Base-by-base conservation (phyloP, 768 basidiomycete species). In the Pisolithus marmoratus region DNA sequence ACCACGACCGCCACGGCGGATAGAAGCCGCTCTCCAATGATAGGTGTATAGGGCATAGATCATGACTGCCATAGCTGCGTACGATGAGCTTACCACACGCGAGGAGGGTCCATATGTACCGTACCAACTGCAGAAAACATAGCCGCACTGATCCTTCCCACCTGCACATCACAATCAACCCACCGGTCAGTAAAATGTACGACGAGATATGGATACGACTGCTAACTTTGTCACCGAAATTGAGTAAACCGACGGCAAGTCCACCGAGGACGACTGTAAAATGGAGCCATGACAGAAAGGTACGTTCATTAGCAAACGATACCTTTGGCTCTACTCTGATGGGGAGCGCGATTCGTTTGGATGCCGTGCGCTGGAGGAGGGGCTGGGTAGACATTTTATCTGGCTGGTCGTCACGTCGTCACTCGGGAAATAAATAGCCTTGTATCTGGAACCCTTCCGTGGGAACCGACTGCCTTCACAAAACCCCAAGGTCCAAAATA, bases 221-320 rank as follows among this genome's bases (percentile, higher is more conserved):
- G 62, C 74, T 54, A 53, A 87, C 93, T 73, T 90, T 90, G 69
- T 98, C 96, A 54, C 96, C 96, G 74, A 99, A 99, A 71, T 99
- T 99, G 61, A 99, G 76, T 52, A 99, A 72, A 11, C 96, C 96
- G 14, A 98, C 94, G 2, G 94, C 90, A 43, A 99, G 80, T 52
- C 96, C 96, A 26, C 95, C 94, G 8, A 99, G 84, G 52, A 99
- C 92, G 71, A 98, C 93, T 38, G 94, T 94, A 68, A 96, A 97
- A 70, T 96, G 94, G 46, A 97, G 80, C 96, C 95, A 98, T 79
- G 94, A 94, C 42, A 99, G 78, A 72, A 98, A 98, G 0, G 96
- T 94, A 51, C 90, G 83, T 69, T 94, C 92, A 69, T 94, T 94
- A 40, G 92, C 92, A 60, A 94, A 95, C 44, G 91, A 91, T 54